Evolutionary conservation across 2,329 filamentous ascomycete species (phyloP), one percentile per base, ranked within the genome.

Genomic region (Aspergillus sp.): DNA sequence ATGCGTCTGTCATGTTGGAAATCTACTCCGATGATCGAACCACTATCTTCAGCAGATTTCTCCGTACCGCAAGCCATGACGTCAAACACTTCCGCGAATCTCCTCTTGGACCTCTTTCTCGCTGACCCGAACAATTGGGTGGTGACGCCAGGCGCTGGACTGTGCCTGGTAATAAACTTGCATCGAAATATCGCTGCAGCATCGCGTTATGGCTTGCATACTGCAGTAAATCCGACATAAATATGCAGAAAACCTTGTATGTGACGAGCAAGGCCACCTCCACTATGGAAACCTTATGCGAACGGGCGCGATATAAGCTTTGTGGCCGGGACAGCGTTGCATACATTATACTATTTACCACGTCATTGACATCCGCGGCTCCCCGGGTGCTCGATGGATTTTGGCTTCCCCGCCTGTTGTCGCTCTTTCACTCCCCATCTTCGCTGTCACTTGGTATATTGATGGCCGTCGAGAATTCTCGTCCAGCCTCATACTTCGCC

Each of bases 311-410:
- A 56, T 53, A 55, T 61, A 61, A 59, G 51, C 59, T 61, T 61
- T 47, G 33, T 53, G 39, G 39, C 45, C 39, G 8, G 39, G n/a
- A 44, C 44, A 54, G 41, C 30, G 56, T 63, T 57, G 54, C 61
- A 59, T 59, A 51, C 57, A 47, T 45, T 54, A 34, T 49, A 48
- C 54, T 47, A 39, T 61, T 34, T 51, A 42, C 56, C 54, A 63
- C 61, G 61, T 63, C 61, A 63, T 63, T 50, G 45, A 48, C 40
- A 48, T 52, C 59, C 54, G 50, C 54, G 30, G 42, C 56, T 57
- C 57, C 57, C 57, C 51, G 42, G 5, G 33, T 55, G 45, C 22
- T 30, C 44, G 15, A 20, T 48, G 27, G 19, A 34, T 37, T 30
- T 30, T 30, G 27, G 27, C 27, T 30, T 30, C 9, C 9, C 27